phyloP scores from a whole-genome alignment of 176 grass and related monocot genomes.

The Hordeum vulgare region MorexV3_pseudomolecules_assembly NC_058519.1:89256677-89257176 shows the following conservation, averaged over 20 bases:
- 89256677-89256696: conserved; percentile 79
- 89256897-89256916: conserved; percentile 85
- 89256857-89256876: conserved; percentile 70
- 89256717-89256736: conserved; percentile 70
- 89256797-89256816: conserved; percentile 56
- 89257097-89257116: conserved; percentile 67
- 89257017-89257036: conserved; percentile 68
- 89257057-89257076: conserved; percentile 60
- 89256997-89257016: conserved; percentile 78
- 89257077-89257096: conserved; percentile 44
- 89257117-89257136: conserved; percentile 67
- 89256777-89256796: conserved; percentile 71
- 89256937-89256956: conserved; percentile 46
- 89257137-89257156: conserved; percentile 62
- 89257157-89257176: conserved; percentile 64
- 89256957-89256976: conserved; percentile 74
- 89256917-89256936: conserved; percentile 75
- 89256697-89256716: conserved; percentile 83
- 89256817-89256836: conserved; percentile 77
- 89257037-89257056: conserved; percentile 73
- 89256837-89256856: conserved; percentile 69
- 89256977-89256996: conserved; percentile 85
- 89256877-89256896: conserved; percentile 60
- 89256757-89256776: conserved; percentile 78
- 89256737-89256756: conserved; percentile 74